phyloP scores from a whole-genome alignment of 352 stramenopile species.

The Phytophthora syringae region DNA sequence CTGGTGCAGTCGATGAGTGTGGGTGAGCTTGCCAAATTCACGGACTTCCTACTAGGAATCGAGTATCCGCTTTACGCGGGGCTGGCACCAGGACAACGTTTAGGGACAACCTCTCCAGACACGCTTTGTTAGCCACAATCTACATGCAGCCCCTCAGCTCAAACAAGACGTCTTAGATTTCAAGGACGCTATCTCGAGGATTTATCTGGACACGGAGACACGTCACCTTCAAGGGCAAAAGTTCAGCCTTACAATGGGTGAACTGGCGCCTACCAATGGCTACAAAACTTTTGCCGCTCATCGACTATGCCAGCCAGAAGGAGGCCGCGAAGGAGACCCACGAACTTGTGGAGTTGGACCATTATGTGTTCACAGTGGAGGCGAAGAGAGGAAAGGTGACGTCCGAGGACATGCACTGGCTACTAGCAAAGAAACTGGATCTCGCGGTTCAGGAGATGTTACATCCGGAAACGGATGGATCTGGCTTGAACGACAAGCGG shows the following conservation, averaged over 20 bases:
- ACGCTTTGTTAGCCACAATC: not conserved
- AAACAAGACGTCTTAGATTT: not conserved
- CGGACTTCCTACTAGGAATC: not conserved
- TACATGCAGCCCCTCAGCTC: not conserved
- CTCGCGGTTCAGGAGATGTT: not conserved
- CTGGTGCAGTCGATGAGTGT: not conserved
- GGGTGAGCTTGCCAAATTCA: not conserved
- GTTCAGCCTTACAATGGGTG: not conserved
- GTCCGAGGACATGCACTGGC: not conserved
- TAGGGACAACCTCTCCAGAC: not conserved
- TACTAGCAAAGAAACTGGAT: not conserved
- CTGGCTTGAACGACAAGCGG: not conserved
- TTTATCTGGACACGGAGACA: not conserved
- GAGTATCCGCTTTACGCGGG: not conserved
- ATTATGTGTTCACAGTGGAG: not conserved
- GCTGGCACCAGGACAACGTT: not conserved
- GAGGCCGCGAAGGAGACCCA: not conserved
- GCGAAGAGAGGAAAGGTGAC: not conserved
- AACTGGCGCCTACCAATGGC: not conserved
- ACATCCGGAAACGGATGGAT: not conserved
- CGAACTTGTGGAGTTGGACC: not conserved
- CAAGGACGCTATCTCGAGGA: not conserved
- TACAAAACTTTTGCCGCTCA: not conserved
- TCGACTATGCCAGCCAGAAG: not conserved
- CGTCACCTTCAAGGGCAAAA: not conserved